These are phyloP conservation scores for Scytalidium lignicola DNA, from an alignment of 2,329 filamentous ascomycete genomes.

Conservation along the genomic window DNA sequence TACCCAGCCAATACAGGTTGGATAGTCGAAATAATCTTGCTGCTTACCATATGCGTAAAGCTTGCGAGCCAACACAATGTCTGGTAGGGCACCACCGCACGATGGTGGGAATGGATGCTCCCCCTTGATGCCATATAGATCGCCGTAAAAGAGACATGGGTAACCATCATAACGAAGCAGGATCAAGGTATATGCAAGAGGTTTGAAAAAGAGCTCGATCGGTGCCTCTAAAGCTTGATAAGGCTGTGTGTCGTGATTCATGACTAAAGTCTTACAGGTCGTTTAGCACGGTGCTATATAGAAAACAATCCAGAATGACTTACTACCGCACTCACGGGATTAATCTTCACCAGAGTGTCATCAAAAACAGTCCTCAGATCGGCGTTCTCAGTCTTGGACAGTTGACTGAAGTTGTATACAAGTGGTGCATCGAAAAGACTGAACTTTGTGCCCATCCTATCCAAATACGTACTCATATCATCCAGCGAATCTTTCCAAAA, in stretches of 20 bases:
- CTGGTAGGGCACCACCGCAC: slow-evolving; percentile 49
- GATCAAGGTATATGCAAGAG: slow-evolving; percentile 67
- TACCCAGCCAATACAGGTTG: slow-evolving; percentile 55
- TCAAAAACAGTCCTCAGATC: slow-evolving; percentile 63
- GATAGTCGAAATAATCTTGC: slow-evolving; percentile 56
- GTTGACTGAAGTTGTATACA: slow-evolving; percentile 59
- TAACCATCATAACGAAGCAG: slow-evolving; percentile 58
- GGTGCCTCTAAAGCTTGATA: slow-evolving; percentile 58
- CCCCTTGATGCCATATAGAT: slow-evolving; percentile 56
- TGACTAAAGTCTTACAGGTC: slow-evolving; percentile 53
- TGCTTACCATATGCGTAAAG: slow-evolving; percentile 64
- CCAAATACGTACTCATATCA: slow-evolving; percentile 52
- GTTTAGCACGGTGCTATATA: not conserved
- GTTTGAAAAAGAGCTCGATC: slow-evolving; percentile 63
- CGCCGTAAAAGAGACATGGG: slow-evolving; percentile 67
- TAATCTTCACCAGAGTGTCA: slow-evolving; percentile 48
- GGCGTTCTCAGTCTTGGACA: slow-evolving; percentile 49
- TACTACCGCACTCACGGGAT: slow-evolving; percentile 53
- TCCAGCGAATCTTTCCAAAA: slow-evolving; percentile 59
- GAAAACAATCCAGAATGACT: slow-evolving; percentile 18
- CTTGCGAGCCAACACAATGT: slow-evolving; percentile 56
- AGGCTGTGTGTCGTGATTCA: slow-evolving; percentile 67
- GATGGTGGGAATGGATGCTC: slow-evolving; percentile 45
- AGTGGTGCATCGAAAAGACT: slow-evolving; percentile 64
- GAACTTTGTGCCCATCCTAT: slow-evolving; percentile 52